These are phyloP conservation scores for Fragaria ananassa DNA, from an alignment of 306 rosid genomes.

Conservation along the genomic window DNA sequence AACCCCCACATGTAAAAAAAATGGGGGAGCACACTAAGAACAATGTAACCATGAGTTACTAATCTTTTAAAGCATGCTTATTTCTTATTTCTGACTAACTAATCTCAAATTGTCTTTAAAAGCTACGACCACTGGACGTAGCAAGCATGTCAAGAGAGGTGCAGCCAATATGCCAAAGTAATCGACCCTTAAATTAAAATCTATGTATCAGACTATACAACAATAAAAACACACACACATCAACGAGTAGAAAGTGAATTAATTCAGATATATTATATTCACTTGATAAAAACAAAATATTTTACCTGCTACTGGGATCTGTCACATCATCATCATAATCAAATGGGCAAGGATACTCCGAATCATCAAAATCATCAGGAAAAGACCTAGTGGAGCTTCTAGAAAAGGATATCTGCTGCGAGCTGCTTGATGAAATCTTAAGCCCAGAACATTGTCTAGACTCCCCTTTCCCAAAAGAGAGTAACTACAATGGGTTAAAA, in stretches of 20 bases:
- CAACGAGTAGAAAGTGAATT: slow-evolving; percentile 1
- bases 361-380: slow-evolving; percentile 62
- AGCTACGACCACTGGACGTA: background rate
- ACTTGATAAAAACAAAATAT: slow-evolving; percentile 10
- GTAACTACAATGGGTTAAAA: slow-evolving; percentile 29
- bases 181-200: background rate
- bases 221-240: background rate
- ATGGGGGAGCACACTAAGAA: background rate
- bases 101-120: background rate
- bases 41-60: background rate
- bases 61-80: background rate
- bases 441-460: slow-evolving; percentile 45
- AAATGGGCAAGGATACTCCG: slow-evolving; percentile 71
- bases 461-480: slow-evolving; percentile 60
- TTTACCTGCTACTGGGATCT: slow-evolving; percentile 81
- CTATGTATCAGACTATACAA: background rate
- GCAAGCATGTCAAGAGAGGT: background rate
- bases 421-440: slow-evolving; percentile 50
- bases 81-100: background rate
- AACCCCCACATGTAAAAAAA: background rate
- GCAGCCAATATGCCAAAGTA: background rate
- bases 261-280: background rate
- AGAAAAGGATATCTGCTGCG: slow-evolving; percentile 52
- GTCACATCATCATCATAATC: slow-evolving; percentile 68
- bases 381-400: slow-evolving; percentile 84